phyloP scores from a whole-genome alignment of 2,329 filamentous ascomycete species.

The Aspergillus sp. region DNA sequence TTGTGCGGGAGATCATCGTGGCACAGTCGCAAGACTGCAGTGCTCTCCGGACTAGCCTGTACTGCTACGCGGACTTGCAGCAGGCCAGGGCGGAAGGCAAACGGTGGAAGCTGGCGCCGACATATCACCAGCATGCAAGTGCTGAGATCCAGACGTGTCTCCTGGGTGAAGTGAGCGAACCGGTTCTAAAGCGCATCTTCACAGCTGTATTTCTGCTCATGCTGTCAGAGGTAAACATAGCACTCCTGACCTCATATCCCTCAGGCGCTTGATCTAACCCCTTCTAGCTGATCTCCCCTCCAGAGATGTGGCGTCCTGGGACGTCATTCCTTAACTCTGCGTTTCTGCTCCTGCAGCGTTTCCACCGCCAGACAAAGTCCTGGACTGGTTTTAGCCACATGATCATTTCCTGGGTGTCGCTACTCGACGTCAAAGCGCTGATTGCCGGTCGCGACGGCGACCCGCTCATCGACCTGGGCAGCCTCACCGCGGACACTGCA shows the following conservation, averaged over 20 bases:
- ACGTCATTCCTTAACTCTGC: constrained; percentile 31
- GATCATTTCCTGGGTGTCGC: constrained; percentile 31
- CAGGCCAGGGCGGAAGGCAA: constrained; percentile 25
- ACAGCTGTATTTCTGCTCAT: constrained; percentile 32
- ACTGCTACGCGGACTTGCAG: constrained; percentile 34
- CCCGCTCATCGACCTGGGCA: constrained; percentile 27
- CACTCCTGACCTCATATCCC: not conserved
- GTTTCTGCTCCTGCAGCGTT: constrained; percentile 29
- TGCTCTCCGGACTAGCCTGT: constrained; percentile 28
- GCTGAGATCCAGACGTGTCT: constrained; percentile 28
- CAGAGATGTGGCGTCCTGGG: constrained; percentile 23
- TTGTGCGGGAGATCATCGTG: constrained; percentile 24
- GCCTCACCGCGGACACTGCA: constrained; percentile 6
- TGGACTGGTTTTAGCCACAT: constrained; percentile 30
- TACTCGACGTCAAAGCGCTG: constrained; percentile 34
- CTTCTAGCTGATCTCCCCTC: constrained; percentile 25
- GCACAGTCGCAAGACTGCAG: constrained; percentile 23
- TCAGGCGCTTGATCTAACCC: not conserved
- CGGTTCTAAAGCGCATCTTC: constrained; percentile 24
- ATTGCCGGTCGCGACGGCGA: constrained; percentile 37
- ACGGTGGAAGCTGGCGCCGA: constrained; percentile 25
- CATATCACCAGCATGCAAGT: constrained; percentile 30
- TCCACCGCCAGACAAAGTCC: constrained; percentile 21
- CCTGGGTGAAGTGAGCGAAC: constrained; percentile 23
- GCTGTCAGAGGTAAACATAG: constrained; percentile 30